Evolutionary conservation across 148 eudicot species (phyloP).

Genomic region (Cornus suecica): DNA sequence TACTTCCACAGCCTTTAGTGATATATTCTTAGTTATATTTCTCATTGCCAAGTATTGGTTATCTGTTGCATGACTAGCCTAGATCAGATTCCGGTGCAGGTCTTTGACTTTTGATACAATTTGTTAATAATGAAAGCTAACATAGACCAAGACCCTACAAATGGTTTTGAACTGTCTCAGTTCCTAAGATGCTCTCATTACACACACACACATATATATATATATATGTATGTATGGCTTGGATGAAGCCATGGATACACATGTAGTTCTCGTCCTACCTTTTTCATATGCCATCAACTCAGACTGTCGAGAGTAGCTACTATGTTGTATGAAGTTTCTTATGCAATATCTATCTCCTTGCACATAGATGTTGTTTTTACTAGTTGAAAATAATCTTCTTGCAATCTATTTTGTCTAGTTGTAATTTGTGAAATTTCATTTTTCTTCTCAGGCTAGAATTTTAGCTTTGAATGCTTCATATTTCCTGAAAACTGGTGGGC

Average conservation of each 20-base stretch:
- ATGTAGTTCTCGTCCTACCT: too few species aligned
- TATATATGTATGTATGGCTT: not conserved
- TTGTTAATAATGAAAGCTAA: not conserved
- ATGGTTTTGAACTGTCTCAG: too few species aligned
- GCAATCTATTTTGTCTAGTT: not conserved
- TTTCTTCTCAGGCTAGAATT: conserved; percentile 68
- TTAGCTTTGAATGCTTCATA: conserved; percentile 69
- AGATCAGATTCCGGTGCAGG: not conserved
- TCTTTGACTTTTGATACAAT: not conserved
- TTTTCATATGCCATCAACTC: too few species aligned
- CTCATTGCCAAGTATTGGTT: not conserved
- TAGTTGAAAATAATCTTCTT: not conserved
- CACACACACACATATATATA: too few species aligned
- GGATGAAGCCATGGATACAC: not conserved
- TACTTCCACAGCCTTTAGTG: too few species aligned
- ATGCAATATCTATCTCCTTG: too few species aligned
- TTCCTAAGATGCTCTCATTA: too few species aligned
- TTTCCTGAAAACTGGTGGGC: conserved; percentile 72
- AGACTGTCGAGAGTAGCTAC: too few species aligned
- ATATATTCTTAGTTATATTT: too few species aligned
- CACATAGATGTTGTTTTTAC: not conserved
- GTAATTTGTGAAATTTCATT: not conserved
- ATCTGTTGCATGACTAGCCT: not conserved
- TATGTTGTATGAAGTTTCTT: not conserved
- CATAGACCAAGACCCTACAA: too few species aligned